Evolutionary conservation across 495 filamentous ascomycete species (phyloP).

Genomic region (Penicillium steckii): DNA sequence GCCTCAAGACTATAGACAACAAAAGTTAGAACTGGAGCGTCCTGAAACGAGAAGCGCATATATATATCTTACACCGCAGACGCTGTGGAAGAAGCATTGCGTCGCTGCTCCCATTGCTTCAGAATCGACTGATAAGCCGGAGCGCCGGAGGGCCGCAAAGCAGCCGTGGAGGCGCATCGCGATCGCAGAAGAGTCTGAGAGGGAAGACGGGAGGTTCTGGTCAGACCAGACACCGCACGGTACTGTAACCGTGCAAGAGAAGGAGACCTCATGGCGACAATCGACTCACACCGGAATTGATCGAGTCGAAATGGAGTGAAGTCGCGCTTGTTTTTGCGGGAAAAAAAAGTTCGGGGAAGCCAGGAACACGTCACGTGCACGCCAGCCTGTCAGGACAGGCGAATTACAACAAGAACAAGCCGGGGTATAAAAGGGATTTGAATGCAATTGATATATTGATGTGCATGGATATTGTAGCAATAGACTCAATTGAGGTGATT

Average conservation of each 20-base stretch:
- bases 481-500: background rate
- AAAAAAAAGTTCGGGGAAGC: conserved; percentile 50
- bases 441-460: background rate
- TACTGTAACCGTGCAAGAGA: conserved; percentile 43
- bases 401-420: conserved; percentile 15
- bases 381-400: conserved; percentile 16
- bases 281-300: conserved; percentile 31
- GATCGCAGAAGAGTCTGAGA: conserved; percentile 35
- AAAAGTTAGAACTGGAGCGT: background rate
- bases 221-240: conserved; percentile 44
- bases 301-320: conserved; percentile 26
- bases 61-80: conserved; percentile 37
- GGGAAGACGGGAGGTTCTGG: conserved; percentile 41
- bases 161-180: conserved; percentile 43
- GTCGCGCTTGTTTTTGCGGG: conserved; percentile 23
- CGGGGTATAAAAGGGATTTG: background rate
- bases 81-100: conserved; percentile 42
- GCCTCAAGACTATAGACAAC: conserved; percentile 52
- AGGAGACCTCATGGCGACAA: conserved; percentile 44
- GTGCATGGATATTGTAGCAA: background rate
- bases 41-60: background rate
- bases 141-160: conserved; percentile 41
- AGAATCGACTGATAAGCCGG: conserved; percentile 41
- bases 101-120: conserved; percentile 37
- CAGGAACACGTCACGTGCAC: conserved; percentile 47